phyloP scores from a whole-genome alignment of 2,329 filamentous ascomycete species.

The Karstenula rhodostoma region DNA sequence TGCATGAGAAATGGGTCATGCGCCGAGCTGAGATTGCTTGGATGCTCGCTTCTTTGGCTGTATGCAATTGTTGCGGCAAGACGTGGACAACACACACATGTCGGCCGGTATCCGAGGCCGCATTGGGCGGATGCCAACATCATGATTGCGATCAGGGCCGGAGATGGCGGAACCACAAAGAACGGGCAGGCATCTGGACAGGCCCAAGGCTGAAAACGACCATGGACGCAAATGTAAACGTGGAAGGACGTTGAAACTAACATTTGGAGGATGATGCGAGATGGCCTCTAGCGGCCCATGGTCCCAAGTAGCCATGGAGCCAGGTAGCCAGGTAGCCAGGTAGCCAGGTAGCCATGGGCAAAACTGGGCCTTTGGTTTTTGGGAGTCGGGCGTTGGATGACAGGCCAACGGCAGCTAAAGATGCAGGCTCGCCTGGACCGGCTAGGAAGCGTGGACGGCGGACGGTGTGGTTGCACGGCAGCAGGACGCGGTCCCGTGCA shows the following conservation, averaged over 20 bases:
- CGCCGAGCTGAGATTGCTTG: constrained; percentile 9
- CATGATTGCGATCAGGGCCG: not conserved
- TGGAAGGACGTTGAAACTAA: constrained; percentile 25
- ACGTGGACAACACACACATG: constrained; percentile 8
- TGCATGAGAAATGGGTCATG: constrained; percentile 20
- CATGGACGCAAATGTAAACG: not conserved
- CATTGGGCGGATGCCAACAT: constrained; percentile 14
- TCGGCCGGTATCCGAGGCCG: constrained; percentile 14
- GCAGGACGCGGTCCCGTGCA: constrained; percentile 32
- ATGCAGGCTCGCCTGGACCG: constrained; percentile 31
- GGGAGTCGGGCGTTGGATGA: constrained; percentile 16
- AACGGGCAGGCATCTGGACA: not conserved
- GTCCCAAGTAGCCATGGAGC: too few species aligned
- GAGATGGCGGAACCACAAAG: not conserved
- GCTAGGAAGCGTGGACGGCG: constrained; percentile 36
- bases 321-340: constrained; percentile 14
- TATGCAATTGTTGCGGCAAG: constrained; percentile 5
- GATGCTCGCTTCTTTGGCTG: constrained; percentile 9
- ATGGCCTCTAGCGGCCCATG: constrained; percentile 35
- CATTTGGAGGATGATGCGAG: constrained; percentile 34
- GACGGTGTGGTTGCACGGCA: constrained; percentile 45
- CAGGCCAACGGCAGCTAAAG: constrained; percentile 43
- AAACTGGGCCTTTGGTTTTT: constrained; percentile 15
- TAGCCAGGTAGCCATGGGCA: constrained; percentile 17
- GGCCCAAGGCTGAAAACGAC: not conserved